phyloP scores from a whole-genome alignment of 257 asterid genomes.

The Thymus quinquecostatus region DNA sequence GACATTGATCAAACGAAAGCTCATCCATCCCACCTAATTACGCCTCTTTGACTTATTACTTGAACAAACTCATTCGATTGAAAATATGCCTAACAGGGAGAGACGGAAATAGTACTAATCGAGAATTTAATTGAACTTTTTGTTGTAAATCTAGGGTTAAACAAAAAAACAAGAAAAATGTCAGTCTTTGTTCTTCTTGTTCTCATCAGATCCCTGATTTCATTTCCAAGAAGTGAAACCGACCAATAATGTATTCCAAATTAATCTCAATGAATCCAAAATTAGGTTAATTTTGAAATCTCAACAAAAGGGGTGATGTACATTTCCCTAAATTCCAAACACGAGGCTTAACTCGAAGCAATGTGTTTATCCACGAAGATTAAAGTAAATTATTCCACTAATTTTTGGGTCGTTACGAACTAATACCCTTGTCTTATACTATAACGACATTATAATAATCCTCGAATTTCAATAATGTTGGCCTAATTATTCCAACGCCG shows the following conservation, averaged over 20 bases:
- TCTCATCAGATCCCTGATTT: constrained; percentile 43
- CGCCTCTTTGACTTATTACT: too few relatives aligned
- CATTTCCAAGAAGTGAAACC: constrained; percentile 50
- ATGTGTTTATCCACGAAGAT: constrained; percentile 35
- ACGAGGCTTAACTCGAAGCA: constrained; percentile 35
- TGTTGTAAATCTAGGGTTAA: constrained; percentile 38
- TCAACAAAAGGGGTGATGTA: constrained; percentile 32
- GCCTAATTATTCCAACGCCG: constrained; percentile 44
- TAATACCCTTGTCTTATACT: constrained; percentile 39
- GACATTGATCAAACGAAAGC: too few relatives aligned
- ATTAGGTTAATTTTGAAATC: constrained; percentile 41
- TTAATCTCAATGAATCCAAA: constrained; percentile 29
- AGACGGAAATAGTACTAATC: too few relatives aligned
- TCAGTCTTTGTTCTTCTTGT: constrained; percentile 45
- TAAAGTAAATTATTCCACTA: constrained; percentile 17
- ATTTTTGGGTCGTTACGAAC: constrained; percentile 37
- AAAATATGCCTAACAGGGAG: too few relatives aligned
- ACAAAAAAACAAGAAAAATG: constrained; percentile 32
- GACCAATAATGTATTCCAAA: constrained; percentile 30
- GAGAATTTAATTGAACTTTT: constrained; percentile 1
- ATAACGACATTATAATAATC: constrained; percentile 42
- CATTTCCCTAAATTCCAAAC: constrained; percentile 38
- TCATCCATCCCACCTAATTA: too few relatives aligned
- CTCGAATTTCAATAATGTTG: constrained; percentile 38
- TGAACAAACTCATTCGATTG: too few relatives aligned